Conservation (phyloP, 805 yeast species). For the Pichia exigua region DNA sequence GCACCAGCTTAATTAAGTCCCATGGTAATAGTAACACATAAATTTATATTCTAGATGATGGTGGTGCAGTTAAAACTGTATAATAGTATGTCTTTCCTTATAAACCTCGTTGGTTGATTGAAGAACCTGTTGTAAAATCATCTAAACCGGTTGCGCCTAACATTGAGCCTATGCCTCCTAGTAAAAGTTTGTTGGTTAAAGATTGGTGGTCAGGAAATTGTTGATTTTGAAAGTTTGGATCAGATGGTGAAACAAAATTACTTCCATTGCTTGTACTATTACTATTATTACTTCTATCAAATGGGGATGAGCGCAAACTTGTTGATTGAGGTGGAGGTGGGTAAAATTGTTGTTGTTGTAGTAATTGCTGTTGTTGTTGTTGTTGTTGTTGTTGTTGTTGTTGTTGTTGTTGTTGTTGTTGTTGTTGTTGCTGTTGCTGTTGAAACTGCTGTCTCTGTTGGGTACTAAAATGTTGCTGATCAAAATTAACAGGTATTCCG, state of each 20-base stretch:
- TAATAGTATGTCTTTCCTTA: neutral
- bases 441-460: constrained; percentile 1
- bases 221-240: constrained; percentile 6
- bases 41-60: no score
- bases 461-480: constrained; percentile 1
- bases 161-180: constrained; percentile 60
- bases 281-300: constrained; percentile 4
- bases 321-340: constrained; percentile 6
- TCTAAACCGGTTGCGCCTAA: constrained; percentile 54
- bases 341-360: constrained; percentile 4
- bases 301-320: constrained; percentile 13
- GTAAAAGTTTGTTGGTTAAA: constrained; percentile 39
- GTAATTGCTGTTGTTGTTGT: no score
- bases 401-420: constrained; percentile 8
- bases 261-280: constrained; percentile 11
- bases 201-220: constrained; percentile 12
- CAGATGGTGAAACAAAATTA: constrained; percentile 11
- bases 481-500: constrained; percentile 7
- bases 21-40: no score
- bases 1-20: no score
- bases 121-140: constrained; percentile 33
- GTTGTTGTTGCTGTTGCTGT: constrained; percentile 6
- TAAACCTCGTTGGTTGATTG: constrained; percentile 20
- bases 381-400: constrained; percentile 1
- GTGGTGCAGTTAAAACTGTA: no score